Evolutionary conservation across 169 alveolate genomes (phyloP).

Genomic region (Plasmodium cynomolgi): DNA sequence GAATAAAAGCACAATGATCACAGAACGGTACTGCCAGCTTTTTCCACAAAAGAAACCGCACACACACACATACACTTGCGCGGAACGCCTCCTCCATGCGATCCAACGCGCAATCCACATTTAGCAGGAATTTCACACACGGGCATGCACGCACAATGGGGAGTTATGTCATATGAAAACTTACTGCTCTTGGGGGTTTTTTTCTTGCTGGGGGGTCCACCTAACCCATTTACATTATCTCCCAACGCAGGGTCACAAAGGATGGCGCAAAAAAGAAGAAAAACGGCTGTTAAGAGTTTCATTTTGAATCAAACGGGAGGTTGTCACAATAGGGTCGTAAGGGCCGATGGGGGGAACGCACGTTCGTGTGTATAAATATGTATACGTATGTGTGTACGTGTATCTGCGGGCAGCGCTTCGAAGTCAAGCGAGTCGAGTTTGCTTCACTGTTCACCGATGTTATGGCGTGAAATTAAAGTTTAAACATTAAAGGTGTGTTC

Average conservation of each 20-base stretch:
- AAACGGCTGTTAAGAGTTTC: conserved; percentile 6
- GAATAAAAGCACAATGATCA: not conserved
- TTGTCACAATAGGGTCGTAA: not conserved
- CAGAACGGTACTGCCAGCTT: not conserved
- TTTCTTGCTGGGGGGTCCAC: not conserved
- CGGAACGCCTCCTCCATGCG: not conserved
- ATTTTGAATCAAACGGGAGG: conserved; percentile 13
- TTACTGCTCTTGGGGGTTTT: conserved; percentile 21
- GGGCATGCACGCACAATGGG: not conserved
- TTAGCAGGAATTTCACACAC: not conserved
- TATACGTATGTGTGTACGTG: not conserved
- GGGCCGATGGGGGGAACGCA: not conserved
- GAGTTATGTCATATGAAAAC: not conserved
- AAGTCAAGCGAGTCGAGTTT: not conserved
- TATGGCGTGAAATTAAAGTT: not conserved
- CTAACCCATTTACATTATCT: not conserved
- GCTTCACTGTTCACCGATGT: not conserved
- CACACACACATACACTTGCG: not conserved
- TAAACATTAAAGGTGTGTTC: not conserved
- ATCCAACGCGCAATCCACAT: not conserved
- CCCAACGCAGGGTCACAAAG: conserved; percentile 1
- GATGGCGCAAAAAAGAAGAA: conserved; percentile 15
- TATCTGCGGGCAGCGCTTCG: not conserved
- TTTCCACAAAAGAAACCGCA: not conserved
- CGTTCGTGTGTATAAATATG: not conserved